Base-by-base conservation (phyloP, 495 filamentous ascomycete species). In the Bathelium albidoporum region DNA sequence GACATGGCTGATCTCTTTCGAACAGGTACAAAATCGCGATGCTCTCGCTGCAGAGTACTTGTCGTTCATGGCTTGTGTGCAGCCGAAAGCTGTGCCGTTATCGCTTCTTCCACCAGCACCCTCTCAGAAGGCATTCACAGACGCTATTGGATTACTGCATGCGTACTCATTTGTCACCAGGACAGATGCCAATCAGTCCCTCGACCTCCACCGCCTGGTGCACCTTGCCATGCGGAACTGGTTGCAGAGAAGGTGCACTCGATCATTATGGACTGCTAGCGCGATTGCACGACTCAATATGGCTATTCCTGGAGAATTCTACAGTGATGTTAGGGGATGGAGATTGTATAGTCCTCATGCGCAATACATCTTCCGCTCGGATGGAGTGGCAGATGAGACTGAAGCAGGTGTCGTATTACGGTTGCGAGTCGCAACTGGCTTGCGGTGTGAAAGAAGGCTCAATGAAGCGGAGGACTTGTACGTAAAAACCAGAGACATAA, bases 161-260 rank as follows among this genome's bases (percentile, higher is more conserved):
- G 49, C 59, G 44, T 68, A 68, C 55, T 65, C 68, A 0, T 70
- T 70, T 36, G 45, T 70, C 36, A 49, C 24, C 10, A 64, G 32
- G 43, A 36, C 31, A 63, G 60, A 61, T 49, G 63, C 32, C 14
- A 34, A 59, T 2, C 64, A 52, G 5, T 12, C 1, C 11, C 62
- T 63, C 45, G 61, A 70, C 49, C 43, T 70, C 1, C 66, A 70
- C 34, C 58, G 60, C 53, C 66, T 70, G 7, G 68, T 70, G 24
- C 66, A 70, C 55, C 31, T 72, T 58, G 32, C 76, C 16, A 77
- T 67, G 5, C 62, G 71, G 24, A 75, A 75, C 10, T 77, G 71
- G 70, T 39, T 77, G 1, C 60, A 59, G 5, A 64, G 71, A 16
- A 10, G 45, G 0, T 29, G 36, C 7, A 16, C 28, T 2, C 45